Percentiles rank a stretch among this genome's conserved stretches.
Evolutionary conservation across 306 rosid species (phyloP).

Genomic region (Acacia acuminata): DNA sequence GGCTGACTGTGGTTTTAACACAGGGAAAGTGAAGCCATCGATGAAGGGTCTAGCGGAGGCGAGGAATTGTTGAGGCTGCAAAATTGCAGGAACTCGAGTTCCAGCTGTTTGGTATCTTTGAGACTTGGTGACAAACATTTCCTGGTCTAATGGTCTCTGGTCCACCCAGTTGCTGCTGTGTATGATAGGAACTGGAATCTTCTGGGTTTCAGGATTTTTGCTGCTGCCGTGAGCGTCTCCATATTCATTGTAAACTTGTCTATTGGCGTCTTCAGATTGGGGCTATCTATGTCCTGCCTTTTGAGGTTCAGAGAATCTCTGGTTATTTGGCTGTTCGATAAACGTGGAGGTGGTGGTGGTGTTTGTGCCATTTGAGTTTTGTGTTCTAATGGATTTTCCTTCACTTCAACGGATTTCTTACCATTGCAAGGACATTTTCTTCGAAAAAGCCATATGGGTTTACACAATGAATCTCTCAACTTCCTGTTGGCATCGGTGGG

Average conservation of each 20-base stretch:
- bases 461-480: slow-evolving; percentile 27
- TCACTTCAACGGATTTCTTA: slow-evolving; percentile 63
- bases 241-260: slow-evolving; percentile 13
- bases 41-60: slow-evolving; percentile 26
- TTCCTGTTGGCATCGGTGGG: slow-evolving; percentile 20
- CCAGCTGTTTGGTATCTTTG: slow-evolving; percentile 19
- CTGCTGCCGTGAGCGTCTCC: not conserved
- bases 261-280: not conserved
- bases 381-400: slow-evolving; percentile 33
- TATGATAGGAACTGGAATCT: not conserved
- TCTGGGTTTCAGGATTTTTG: slow-evolving; percentile 15
- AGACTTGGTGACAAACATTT: not conserved
- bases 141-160: slow-evolving; percentile 16
- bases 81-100: slow-evolving; percentile 28
- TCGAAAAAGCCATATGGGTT: slow-evolving; percentile 46
- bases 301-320: slow-evolving; percentile 17
- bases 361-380: slow-evolving; percentile 17
- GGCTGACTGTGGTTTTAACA: slow-evolving; percentile 33
- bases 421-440: slow-evolving; percentile 68
- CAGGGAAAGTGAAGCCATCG: slow-evolving; percentile 61
- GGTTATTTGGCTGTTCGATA: slow-evolving; percentile 26
- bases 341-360: not conserved
- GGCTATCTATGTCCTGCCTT: slow-evolving; percentile 16
- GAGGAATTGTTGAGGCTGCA: slow-evolving; percentile 34
- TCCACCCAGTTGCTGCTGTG: slow-evolving; percentile 21